phyloP scores from a whole-genome alignment of 2,329 filamentous ascomycete genomes.

The Fusarium cyanostomum region DNA sequence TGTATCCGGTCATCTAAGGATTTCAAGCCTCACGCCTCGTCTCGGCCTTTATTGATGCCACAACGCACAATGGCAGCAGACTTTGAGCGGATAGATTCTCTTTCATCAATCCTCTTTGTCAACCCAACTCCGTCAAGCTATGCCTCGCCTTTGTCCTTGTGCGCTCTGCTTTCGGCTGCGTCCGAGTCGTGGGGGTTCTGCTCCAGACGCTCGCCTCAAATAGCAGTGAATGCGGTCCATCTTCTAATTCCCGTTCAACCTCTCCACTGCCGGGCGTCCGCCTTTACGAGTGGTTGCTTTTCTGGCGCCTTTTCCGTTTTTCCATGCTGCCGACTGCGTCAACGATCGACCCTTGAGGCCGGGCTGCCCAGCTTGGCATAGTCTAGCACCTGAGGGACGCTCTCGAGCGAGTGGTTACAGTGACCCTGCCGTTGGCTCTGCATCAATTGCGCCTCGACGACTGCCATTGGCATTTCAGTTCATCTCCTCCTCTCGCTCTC shows the following conservation, averaged over 20 bases:
- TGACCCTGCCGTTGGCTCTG: constrained; percentile 28
- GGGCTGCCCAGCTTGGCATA: constrained; percentile 30
- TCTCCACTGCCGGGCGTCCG: constrained; percentile 37
- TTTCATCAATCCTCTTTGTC: constrained; percentile 19
- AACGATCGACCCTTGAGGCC: constrained; percentile 31
- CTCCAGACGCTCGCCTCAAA: constrained; percentile 23
- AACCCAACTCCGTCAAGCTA: not conserved
- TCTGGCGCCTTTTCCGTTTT: constrained; percentile 24
- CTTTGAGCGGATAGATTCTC: constrained; percentile 19
- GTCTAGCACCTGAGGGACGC: constrained; percentile 16
- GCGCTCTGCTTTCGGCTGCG: constrained; percentile 21
- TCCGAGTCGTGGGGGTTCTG: constrained; percentile 35
- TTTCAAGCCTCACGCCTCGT: constrained; percentile 12
- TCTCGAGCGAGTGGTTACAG: constrained; percentile 19
- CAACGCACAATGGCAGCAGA: constrained; percentile 23
- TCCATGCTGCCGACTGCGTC: constrained; percentile 24
- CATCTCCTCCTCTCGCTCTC: constrained; percentile 20
- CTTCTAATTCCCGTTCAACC: constrained; percentile 12
- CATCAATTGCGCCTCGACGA: constrained; percentile 19
- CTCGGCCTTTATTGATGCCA: constrained; percentile 27
- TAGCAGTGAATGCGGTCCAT: not conserved
- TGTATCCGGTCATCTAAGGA: constrained; percentile 15
- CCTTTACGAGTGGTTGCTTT: constrained; percentile 7
- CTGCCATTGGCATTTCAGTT: constrained; percentile 31
- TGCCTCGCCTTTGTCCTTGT: constrained; percentile 8